These are phyloP conservation scores for Colletotrichum scovillei DNA, from an alignment of 2,329 filamentous ascomycete species.

Conservation along the genomic window DNA sequence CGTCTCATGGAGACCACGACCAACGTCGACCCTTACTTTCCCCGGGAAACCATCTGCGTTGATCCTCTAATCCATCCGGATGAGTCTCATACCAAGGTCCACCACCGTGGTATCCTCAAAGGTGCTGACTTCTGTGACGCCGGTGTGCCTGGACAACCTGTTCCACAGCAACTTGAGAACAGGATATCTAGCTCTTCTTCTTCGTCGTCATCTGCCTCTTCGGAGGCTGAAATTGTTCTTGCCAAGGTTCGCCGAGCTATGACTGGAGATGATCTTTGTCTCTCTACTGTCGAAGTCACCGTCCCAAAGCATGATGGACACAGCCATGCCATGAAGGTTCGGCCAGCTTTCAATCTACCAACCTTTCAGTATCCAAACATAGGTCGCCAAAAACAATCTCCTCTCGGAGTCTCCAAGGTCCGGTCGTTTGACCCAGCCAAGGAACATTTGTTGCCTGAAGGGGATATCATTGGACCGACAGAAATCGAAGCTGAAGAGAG, in stretches of 20 bases:
- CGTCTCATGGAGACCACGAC: not conserved
- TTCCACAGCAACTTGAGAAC: slow-evolving; percentile 1
- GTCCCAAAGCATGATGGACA: slow-evolving; percentile 38
- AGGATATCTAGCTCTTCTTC: not conserved
- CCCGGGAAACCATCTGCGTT: slow-evolving; percentile 25
- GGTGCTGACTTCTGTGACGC: slow-evolving; percentile 38
- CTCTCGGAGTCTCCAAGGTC: slow-evolving; percentile 38
- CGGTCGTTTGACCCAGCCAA: slow-evolving; percentile 34
- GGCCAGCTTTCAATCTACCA: slow-evolving; percentile 39
- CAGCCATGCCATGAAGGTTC: slow-evolving; percentile 40
- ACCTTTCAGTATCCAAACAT: slow-evolving; percentile 20
- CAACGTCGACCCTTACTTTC: not conserved
- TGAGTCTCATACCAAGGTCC: slow-evolving; percentile 27
- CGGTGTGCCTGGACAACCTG: slow-evolving; percentile 31
- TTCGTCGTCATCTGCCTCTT: slow-evolving; percentile 33
- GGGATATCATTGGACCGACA: not conserved
- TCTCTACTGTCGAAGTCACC: slow-evolving; percentile 28
- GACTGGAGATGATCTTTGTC: slow-evolving; percentile 32
- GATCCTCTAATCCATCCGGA: slow-evolving; percentile 33
- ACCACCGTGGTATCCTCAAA: slow-evolving; percentile 37
- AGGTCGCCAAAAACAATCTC: slow-evolving; percentile 14
- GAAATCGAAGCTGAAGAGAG: not conserved
- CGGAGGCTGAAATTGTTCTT: slow-evolving; percentile 34
- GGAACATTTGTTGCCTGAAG: slow-evolving; percentile 1
- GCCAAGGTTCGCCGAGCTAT: slow-evolving; percentile 37